A percentile compares a stretch with the other conserved stretches of the same genome.
Evolutionary conservation across 768 basidiomycete species (phyloP).

Genomic region (Phaffia tasmanica): DNA sequence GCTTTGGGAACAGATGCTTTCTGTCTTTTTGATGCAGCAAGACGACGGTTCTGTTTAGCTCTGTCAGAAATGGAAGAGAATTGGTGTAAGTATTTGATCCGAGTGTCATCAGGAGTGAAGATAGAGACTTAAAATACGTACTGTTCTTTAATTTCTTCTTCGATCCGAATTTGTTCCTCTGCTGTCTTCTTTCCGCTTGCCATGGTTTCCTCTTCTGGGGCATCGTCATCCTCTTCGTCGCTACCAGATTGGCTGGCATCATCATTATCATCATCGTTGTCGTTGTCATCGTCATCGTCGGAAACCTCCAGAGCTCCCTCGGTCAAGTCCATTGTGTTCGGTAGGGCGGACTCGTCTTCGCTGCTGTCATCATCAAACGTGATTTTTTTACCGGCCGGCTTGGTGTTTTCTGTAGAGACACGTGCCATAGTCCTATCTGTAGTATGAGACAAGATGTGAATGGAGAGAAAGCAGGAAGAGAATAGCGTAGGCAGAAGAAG

Average conservation of each 20-base stretch:
- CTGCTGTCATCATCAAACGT: background rate
- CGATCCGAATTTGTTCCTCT: constrained; percentile 2
- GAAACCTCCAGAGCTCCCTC: background rate
- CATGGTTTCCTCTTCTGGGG: constrained; percentile 18
- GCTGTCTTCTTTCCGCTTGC: constrained; percentile 4
- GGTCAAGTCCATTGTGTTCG: background rate
- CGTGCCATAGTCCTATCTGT: background rate
- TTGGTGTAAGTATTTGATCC: background rate
- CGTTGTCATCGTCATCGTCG: background rate
- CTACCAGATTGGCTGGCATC: background rate
- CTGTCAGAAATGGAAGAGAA: background rate
- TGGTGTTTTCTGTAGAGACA: background rate
- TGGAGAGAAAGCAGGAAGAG: too few species aligned
- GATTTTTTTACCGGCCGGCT: constrained; percentile 5
- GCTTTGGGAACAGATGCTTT: constrained; percentile 5
- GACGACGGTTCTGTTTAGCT: constrained; percentile 14
- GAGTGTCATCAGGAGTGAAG: background rate
- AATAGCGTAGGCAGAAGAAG: too few species aligned
- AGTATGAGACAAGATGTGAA: too few species aligned
- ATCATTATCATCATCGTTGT: background rate
- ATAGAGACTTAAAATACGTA: background rate
- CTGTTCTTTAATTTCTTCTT: background rate
- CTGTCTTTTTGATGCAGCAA: constrained; percentile 5
- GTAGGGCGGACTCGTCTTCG: too few species aligned
- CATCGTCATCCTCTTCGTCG: background rate